These are phyloP conservation scores for Fragosphaeria purpurea DNA, from an alignment of 2,329 filamentous ascomycete species.

Conservation along the genomic window DNA sequence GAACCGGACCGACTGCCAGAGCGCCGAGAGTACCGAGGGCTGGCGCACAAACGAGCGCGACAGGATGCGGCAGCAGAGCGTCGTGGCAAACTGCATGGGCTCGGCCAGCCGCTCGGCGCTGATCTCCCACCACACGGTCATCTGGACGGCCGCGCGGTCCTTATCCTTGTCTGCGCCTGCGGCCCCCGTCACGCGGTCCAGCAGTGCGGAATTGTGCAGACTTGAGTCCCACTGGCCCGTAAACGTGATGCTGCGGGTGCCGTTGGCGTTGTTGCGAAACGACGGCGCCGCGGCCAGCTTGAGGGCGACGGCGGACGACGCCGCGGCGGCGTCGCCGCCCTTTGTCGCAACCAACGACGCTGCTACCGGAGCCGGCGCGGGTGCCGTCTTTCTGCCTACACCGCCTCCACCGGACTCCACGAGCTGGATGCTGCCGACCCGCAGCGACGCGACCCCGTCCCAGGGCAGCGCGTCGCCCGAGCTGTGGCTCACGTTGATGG, in stretches of 20 bases:
- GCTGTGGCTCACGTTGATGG: slow-evolving; percentile 81
- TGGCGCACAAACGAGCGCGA: slow-evolving; percentile 77
- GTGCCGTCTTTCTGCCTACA: too few species aligned
- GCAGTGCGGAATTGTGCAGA: slow-evolving; percentile 77
- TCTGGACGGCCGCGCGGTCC: slow-evolving; percentile 63
- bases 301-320: slow-evolving; percentile 57
- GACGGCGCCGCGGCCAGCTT: slow-evolving; percentile 68
- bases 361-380: too few species aligned
- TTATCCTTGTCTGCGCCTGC: slow-evolving; percentile 52
- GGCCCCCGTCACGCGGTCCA: slow-evolving; percentile 68
- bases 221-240: slow-evolving; percentile 97
- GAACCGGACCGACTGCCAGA: slow-evolving; percentile 78
- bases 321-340: neutral
- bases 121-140: slow-evolving; percentile 80
- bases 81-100: slow-evolving; percentile 77
- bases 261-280: slow-evolving; percentile 79
- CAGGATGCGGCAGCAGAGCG: slow-evolving; percentile 73
- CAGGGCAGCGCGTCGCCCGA: slow-evolving; percentile 82
- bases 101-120: slow-evolving; percentile 69
- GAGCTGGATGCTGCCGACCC: slow-evolving; percentile 71
- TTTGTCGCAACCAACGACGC: slow-evolving; percentile 33
- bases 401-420: slow-evolving; percentile 43
- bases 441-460: slow-evolving; percentile 69
- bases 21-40: slow-evolving; percentile 72
- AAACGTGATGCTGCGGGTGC: slow-evolving; percentile 76